Conservation (phyloP, 1,284 basidiomycete genomes). For the Ceratobasidium sp. region DNA sequence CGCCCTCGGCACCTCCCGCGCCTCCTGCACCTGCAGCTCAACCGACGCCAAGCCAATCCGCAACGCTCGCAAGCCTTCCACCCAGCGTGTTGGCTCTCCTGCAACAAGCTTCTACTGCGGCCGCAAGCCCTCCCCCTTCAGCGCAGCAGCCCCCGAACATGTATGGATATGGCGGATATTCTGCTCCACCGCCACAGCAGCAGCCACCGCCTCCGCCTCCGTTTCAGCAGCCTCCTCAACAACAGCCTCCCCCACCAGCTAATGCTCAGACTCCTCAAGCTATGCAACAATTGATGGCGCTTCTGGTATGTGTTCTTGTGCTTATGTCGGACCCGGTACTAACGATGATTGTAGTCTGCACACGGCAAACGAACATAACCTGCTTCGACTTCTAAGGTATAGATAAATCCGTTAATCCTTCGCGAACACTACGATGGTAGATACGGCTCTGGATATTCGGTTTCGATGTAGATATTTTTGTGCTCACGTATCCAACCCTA, state of each 20-base stretch:
- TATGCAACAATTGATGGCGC: slow-evolving; percentile 46
- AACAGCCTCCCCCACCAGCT: slow-evolving; percentile 21
- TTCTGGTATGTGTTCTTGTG: slow-evolving; percentile 42
- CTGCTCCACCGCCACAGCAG: slow-evolving; percentile 4
- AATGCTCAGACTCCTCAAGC: slow-evolving; percentile 29
- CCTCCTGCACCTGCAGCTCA: slow-evolving; percentile 52
- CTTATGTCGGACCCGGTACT: neutral
- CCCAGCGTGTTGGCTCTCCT: slow-evolving; percentile 72
- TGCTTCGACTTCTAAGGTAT: neutral
- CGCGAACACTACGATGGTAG: neutral
- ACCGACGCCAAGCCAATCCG: slow-evolving; percentile 17
- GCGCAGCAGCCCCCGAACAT: slow-evolving; percentile 32
- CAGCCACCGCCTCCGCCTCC: slow-evolving; percentile 21
- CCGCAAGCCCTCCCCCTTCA: slow-evolving; percentile 56
- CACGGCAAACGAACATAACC: slow-evolving; percentile 20
- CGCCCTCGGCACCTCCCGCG: slow-evolving; percentile 38
- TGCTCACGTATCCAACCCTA: neutral
- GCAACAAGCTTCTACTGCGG: slow-evolving; percentile 59
- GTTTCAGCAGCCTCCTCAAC: slow-evolving; percentile 1
- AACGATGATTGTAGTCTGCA: slow-evolving; percentile 28
- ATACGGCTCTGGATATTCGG: neutral
- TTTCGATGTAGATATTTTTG: slow-evolving; percentile 14
- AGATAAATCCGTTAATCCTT: neutral
- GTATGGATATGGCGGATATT: slow-evolving; percentile 23
- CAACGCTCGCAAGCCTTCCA: slow-evolving; percentile 59